Conservation (phyloP, 2,329 filamentous ascomycete species). For the Apiospora aurea region DNA sequence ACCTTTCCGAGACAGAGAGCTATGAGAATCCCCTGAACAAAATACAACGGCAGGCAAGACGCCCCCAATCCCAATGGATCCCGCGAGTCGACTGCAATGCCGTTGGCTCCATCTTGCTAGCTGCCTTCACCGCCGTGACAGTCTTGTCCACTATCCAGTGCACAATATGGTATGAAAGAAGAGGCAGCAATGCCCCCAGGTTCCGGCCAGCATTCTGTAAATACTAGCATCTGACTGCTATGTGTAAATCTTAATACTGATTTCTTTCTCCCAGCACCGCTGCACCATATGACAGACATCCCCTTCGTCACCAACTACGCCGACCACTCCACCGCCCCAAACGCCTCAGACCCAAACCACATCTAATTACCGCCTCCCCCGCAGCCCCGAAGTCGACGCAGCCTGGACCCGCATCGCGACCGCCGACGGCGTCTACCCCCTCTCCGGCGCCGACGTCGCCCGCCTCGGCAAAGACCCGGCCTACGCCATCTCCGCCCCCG, state of each 20-base stretch:
- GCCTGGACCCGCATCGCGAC: constrained; percentile 27
- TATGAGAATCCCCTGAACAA: not conserved
- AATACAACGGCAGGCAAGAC: not conserved
- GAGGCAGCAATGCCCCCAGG: not conserved
- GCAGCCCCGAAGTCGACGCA: constrained; percentile 26
- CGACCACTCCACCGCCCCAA: constrained; percentile 19
- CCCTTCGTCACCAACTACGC: constrained; percentile 6
- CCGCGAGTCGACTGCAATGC: not conserved
- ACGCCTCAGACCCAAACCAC: constrained; percentile 25
- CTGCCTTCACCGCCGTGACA: not conserved
- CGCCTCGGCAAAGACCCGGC: constrained; percentile 24
- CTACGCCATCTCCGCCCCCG: constrained; percentile 11
- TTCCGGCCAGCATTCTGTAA: not conserved
- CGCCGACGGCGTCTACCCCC: not conserved
- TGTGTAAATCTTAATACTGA: not conserved
- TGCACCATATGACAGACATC: not conserved
- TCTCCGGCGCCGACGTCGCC: constrained; percentile 19
- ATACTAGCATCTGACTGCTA: not conserved
- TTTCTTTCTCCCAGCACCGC: not conserved
- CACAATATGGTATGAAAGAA: not conserved
- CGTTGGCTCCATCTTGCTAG: not conserved
- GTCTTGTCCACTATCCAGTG: not conserved
- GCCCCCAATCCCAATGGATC: not conserved
- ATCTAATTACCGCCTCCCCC: constrained; percentile 27
- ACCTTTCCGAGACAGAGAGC: not conserved